Evolutionary conservation across 768 basidiomycete species (phyloP), one percentile per base, ranked within the genome.

Genomic region (Boletus rubropictus): DNA sequence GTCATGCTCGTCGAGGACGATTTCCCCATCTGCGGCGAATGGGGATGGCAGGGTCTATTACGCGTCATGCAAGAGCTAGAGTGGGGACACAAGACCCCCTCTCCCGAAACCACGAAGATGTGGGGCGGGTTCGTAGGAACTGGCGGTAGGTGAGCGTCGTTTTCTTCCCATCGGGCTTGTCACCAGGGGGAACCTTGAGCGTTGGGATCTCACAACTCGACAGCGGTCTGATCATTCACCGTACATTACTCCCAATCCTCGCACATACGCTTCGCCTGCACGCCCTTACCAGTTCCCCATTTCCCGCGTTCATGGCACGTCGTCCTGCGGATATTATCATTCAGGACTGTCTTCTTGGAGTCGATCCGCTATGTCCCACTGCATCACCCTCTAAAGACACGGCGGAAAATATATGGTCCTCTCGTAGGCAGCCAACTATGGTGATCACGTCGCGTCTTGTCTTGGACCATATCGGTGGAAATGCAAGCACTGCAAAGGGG

Each of bases 1-100:
- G 51, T 74, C 4, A 72, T 72, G 67, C 57, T 74, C 11, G 58
- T 70, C 24, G 72, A 73, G 44, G 72, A 75, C 51, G 72, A 75
- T 50, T 74, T 74, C 38, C 72, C 72, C 0, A 36, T 74, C 17
- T 74, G 71, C 25, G 67, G 62, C 14, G 62, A 63, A 6, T 63
- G 66, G 53, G 69, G 70, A 20, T 67, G 65, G 63, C 40, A 60
- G 7, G 68, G 64, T 0, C 34, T 74, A 3, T 50, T 56, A 5
- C 56, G 49, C 28, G 68, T 68, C 36, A 66, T 72, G 65, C 54
- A 53, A 14, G 55, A 59, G 22, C 52, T 73, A 36, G 55, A 67
- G 36, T 48, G 15, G 9, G 54, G 47, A 7, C 57, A 63, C 39
- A 43, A 27, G 12, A 17, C 10, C 1, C 53, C 50, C 3, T 50